A percentile compares a stretch with the other conserved stretches of the same genome.
Evolutionary conservation across 202 grass and related monocot genomes (phyloP).

Genomic region (Hordeum pubiflorum): DNA sequence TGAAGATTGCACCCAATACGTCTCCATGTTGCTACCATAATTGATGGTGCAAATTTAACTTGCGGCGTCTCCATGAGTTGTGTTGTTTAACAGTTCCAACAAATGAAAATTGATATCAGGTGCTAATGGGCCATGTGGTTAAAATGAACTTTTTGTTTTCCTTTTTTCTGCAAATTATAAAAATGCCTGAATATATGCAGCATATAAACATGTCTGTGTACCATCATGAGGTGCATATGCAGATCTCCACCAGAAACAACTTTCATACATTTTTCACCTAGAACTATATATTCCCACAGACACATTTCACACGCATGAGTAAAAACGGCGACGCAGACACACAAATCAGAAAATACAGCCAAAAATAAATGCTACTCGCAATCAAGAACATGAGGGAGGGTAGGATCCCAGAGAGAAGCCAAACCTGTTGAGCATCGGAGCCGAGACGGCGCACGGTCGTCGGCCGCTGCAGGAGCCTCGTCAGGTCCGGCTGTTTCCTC

Average conservation of each 20-base stretch:
- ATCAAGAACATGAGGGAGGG: neutral
- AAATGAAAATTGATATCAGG: neutral
- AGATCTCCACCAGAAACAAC: neutral
- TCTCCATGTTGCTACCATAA: neutral
- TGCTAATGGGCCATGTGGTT: neutral
- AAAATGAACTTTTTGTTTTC: neutral
- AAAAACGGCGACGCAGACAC: no score
- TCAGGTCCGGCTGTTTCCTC: conserved; percentile 94
- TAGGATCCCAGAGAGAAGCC: neutral
- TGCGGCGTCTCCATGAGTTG: neutral
- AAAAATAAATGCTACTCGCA: neutral
- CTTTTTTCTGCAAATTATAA: no score
- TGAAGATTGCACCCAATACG: neutral
- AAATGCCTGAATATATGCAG: neutral
- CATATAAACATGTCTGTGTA: no score
- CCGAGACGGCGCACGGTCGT: conserved; percentile 87
- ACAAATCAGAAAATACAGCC: neutral
- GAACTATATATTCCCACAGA: neutral
- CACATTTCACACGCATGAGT: no score
- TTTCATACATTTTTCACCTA: neutral
- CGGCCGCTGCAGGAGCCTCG: conserved; percentile 80
- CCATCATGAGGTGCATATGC: neutral
- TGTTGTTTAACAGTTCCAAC: neutral
- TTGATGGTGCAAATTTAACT: no score
- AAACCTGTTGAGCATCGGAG: conserved; percentile 80